Evolutionary conservation across 257 asterid genomes (phyloP).

Genomic region (Ajuga chamaepitys): DNA sequence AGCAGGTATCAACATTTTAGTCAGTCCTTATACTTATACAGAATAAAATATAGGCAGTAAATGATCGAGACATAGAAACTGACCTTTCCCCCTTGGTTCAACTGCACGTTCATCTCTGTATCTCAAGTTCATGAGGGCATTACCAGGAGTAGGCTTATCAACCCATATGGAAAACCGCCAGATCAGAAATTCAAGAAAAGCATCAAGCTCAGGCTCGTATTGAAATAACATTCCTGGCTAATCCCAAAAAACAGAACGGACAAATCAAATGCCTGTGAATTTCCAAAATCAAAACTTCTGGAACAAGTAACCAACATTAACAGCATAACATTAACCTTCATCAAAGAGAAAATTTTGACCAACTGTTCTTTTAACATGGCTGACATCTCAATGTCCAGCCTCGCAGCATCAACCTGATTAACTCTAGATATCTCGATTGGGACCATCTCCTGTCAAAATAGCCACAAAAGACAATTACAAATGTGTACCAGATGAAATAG

Average conservation of each 20-base stretch:
- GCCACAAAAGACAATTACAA: neutral
- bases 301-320: conserved; percentile 6
- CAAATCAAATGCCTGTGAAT: conserved; percentile 34
- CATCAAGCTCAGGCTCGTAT: conserved; percentile 94
- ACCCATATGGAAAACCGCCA: conserved; percentile 99
- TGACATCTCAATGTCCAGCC: conserved; percentile 92
- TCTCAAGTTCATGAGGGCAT: conserved; percentile 67
- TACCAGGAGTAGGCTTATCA: conserved; percentile 97
- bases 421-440: conserved; percentile 90
- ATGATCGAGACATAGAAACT: conserved; percentile 4
- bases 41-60: neutral
- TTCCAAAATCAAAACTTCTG: conserved; percentile 16
- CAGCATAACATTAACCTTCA: conserved; percentile 60
- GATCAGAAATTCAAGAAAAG: conserved; percentile 84
- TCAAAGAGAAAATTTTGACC: conserved; percentile 75
- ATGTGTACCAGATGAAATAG: too few relatives aligned
- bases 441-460: conserved; percentile 47
- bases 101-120: conserved; percentile 88
- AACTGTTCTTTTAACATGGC: conserved; percentile 95
- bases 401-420: conserved; percentile 81
- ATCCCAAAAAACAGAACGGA: conserved; percentile 47
- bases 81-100: conserved; percentile 77
- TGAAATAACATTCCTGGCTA: conserved; percentile 99
- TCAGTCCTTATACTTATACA: neutral
- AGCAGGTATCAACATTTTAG: neutral